Percentiles rank a stretch among this genome's conserved stretches.
Evolutionary conservation across 345 rosid genomes (phyloP).

Genomic region (Pugionium cornutum): DNA sequence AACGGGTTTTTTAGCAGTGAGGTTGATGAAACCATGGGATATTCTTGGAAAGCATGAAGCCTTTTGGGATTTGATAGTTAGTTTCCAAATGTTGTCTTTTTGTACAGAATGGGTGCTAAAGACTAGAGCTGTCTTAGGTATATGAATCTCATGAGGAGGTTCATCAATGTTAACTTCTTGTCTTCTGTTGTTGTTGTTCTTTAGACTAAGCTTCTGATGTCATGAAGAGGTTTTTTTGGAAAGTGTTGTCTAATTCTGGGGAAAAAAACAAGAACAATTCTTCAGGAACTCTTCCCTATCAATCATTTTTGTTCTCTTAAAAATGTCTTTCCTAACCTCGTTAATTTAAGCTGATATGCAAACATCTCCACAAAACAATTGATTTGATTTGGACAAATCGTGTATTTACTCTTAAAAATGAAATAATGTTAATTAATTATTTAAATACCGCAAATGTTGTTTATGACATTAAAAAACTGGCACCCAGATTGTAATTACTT

Average conservation of each 20-base stretch:
- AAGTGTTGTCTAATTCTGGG: constrained; percentile 24
- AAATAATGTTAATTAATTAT: too few relatives aligned
- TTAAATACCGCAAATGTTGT: too few relatives aligned
- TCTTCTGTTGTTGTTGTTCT: constrained; percentile 4
- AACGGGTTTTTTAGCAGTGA: constrained; percentile 68
- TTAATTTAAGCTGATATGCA: not conserved
- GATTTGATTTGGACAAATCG: too few relatives aligned
- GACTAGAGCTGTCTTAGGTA: constrained; percentile 31
- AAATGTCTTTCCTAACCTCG: not conserved
- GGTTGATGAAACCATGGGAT: constrained; percentile 62
- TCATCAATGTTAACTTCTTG: constrained; percentile 25
- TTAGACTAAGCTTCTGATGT: constrained; percentile 33
- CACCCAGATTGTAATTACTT: too few relatives aligned
- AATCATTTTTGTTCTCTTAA: not conserved
- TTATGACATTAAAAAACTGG: too few relatives aligned
- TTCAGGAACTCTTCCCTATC: constrained; percentile 14
- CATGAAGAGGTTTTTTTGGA: constrained; percentile 28
- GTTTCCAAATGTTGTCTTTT: constrained; percentile 18
- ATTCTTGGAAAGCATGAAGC: constrained; percentile 57
- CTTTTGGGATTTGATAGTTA: constrained; percentile 22
- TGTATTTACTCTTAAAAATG: too few relatives aligned
- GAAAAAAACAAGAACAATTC: constrained; percentile 4
- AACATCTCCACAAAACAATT: not conserved
- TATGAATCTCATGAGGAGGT: constrained; percentile 34
- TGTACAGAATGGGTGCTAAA: constrained; percentile 35